Percentiles rank a stretch among this genome's conserved stretches.
phyloP scores from a whole-genome alignment of 495 filamentous ascomycete species.

The Lichenothelia convexa region DNA sequence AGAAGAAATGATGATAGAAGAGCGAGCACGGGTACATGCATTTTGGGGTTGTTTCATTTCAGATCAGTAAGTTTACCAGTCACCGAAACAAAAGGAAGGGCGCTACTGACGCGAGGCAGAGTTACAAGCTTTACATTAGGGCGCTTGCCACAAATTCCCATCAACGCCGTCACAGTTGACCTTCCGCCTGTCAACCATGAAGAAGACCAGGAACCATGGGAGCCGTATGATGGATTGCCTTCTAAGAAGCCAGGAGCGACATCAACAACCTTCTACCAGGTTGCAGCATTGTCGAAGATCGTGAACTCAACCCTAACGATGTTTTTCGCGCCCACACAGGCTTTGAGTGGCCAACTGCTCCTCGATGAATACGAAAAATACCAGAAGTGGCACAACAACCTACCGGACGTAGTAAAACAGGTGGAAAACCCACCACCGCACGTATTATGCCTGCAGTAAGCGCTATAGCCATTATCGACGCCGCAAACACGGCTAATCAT shows the following conservation, averaged over 20 bases:
- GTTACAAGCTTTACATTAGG: conserved; percentile 9
- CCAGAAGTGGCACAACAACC: conserved; percentile 3
- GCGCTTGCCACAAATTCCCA: conserved; percentile 6
- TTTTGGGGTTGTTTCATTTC: conserved; percentile 11
- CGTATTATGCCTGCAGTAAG: conserved; percentile 9
- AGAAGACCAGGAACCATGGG: conserved; percentile 5
- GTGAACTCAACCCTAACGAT: conserved; percentile 10
- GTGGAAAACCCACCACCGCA: conserved; percentile 8
- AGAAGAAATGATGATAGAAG: conserved; percentile 1
- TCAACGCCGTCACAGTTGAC: conserved; percentile 7
- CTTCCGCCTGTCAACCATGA: conserved; percentile 4
- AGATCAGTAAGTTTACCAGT: conserved; percentile 6
- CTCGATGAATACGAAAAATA: conserved; percentile 7
- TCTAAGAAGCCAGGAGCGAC: conserved; percentile 1
- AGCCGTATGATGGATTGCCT: not conserved
- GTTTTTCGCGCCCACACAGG: conserved; percentile 8
- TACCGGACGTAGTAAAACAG: conserved; percentile 1
- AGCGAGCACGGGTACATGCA: conserved; percentile 5
- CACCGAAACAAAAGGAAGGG: not conserved
- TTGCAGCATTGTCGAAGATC: conserved; percentile 7
- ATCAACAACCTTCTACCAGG: conserved; percentile 6
- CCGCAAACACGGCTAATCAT: not conserved
- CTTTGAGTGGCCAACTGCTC: conserved; percentile 5
- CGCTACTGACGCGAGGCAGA: not conserved
- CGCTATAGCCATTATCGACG: not conserved